phyloP scores from a whole-genome alignment of 352 stramenopile species.

The Globisporangium splendens region DNA sequence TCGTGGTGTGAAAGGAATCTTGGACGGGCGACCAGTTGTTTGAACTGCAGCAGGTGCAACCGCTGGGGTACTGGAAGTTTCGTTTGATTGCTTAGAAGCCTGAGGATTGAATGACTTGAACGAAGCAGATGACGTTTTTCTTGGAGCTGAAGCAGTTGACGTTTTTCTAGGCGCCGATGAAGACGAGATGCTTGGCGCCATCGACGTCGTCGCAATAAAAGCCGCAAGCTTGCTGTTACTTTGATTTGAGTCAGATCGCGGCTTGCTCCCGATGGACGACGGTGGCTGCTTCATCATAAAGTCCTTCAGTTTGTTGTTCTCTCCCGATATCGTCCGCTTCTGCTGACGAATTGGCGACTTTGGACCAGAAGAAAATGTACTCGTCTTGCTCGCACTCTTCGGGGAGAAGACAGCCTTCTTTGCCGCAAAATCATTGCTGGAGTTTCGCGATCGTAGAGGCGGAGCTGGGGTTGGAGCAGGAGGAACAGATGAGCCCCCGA shows the following conservation, averaged over 20 bases:
- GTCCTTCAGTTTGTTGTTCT: conserved; percentile 61
- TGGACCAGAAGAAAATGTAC: conserved; percentile 13
- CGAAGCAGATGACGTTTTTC: conserved; percentile 16
- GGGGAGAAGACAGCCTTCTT: conserved; percentile 59
- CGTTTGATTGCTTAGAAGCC: background rate
- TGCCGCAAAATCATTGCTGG: conserved; percentile 51
- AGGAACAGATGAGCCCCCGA: conserved; percentile 4
- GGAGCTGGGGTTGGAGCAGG: conserved; percentile 28
- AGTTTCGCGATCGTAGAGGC: conserved; percentile 22
- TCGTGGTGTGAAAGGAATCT: conserved; percentile 45
- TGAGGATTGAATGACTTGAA: conserved; percentile 31
- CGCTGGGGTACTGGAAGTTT: conserved; percentile 6
- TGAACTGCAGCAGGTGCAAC: conserved; percentile 2
- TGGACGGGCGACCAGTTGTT: conserved; percentile 17
- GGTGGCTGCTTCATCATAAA: conserved; percentile 77
- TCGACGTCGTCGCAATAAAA: conserved; percentile 66
- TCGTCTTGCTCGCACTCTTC: conserved; percentile 18
- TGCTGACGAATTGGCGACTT: conserved; percentile 9
- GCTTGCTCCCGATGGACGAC: conserved; percentile 29
- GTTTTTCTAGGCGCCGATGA: conserved; percentile 10
- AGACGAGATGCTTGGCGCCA: conserved; percentile 27
- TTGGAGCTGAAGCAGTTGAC: conserved; percentile 13
- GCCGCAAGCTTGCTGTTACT: conserved; percentile 60
- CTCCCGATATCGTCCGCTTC: conserved; percentile 13
- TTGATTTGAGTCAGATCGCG: conserved; percentile 49